A percentile compares a stretch with the other conserved stretches of the same genome.
phyloP scores from a whole-genome alignment of 495 filamentous ascomycete species.

The Podospora pseudoanserina region DNA sequence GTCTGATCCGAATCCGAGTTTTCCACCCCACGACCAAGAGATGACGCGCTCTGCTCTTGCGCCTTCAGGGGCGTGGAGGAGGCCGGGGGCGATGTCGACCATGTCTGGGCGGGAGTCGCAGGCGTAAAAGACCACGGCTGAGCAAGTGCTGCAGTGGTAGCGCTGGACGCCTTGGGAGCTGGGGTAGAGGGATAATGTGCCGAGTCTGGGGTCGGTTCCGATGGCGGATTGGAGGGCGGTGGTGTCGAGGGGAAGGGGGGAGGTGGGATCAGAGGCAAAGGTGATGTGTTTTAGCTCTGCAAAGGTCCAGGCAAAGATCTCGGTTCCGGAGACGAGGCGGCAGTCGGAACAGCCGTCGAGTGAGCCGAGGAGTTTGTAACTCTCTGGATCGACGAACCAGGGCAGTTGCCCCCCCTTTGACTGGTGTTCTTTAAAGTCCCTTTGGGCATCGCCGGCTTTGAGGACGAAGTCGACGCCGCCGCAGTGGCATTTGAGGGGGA shows the following conservation, averaged over 20 bases:
- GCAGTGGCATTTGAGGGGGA: constrained; percentile 18
- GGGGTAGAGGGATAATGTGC: constrained; percentile 45
- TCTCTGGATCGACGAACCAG: constrained; percentile 42
- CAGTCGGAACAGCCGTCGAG: constrained; percentile 53
- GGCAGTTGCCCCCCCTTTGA: constrained; percentile 16
- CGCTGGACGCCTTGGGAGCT: constrained; percentile 45
- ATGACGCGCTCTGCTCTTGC: constrained; percentile 44
- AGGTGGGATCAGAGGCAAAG: constrained; percentile 10
- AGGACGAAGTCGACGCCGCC: constrained; percentile 44
- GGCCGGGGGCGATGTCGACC: constrained; percentile 50
- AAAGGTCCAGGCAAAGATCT: constrained; percentile 48
- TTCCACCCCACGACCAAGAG: constrained; percentile 25
- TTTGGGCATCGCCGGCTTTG: constrained; percentile 22
- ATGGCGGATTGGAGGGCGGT: constrained; percentile 5
- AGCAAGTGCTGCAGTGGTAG: constrained; percentile 53
- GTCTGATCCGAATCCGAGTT: constrained; percentile 20
- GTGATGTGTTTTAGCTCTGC: constrained; percentile 24
- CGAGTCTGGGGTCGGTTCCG: constrained; percentile 32
- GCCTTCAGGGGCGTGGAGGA: constrained; percentile 47
- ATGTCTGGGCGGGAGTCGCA: constrained; percentile 40
- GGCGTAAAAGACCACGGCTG: constrained; percentile 50
- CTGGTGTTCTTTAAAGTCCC: neutral
- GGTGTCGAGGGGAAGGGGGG: too few species aligned
- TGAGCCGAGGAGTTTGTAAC: constrained; percentile 39
- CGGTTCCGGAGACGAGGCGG: constrained; percentile 42